Base-by-base conservation (phyloP, 108 stramenopile genomes). In the Nitzschia sp. region DNA sequence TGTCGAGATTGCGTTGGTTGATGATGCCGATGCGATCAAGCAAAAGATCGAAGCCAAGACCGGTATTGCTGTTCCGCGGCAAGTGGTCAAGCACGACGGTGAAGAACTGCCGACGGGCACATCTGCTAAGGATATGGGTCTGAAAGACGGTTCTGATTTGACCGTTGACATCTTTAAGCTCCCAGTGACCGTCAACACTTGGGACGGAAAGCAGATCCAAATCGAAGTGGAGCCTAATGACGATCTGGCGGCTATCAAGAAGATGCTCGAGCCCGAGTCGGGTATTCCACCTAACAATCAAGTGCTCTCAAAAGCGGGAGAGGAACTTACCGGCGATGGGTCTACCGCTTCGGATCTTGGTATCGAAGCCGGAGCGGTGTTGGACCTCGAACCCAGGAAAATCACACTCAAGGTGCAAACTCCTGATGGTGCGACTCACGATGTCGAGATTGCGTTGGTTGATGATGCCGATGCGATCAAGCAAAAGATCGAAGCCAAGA, bases 371-470 rank as follows among this genome's bases (percentile, higher is more conserved):
- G 77, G 77, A 15, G 28, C 33, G 17, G 27, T 71, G 11, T 48
- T 77, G n/a, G 77, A 76, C 34, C 26, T 69, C 23, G 69, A 70
- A 24, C 64, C 68, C 1, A 53, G 61, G 11, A 47, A 35, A 5
- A 65, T 73, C 18, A 64, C 35, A 2, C 54, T 79, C 8, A n/a
- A 66, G 2, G 64, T 57, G 13, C 18, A 57, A 19, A 46, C 54
- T 26, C 64, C 64, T 17, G 72, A 73, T 65, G 57, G 46, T 28
- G 0, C 24, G 32, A 62, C 30, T 25, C 21, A 45, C 23, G 61
- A 38, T 6, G 42, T 62, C 25, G 31, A 31, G 4, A 34, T 62
- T n/a, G 4, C 60, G 17, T 15, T 62, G 2, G 23, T n/a, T 23
- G 72, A 64, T 31, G 47, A 25, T 8, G 26, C 54, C 13, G 63